A percentile compares a stretch with the other conserved stretches of the same genome.
phyloP scores from a whole-genome alignment of 306 rosid species.

The Cicer yamashitae region DNA sequence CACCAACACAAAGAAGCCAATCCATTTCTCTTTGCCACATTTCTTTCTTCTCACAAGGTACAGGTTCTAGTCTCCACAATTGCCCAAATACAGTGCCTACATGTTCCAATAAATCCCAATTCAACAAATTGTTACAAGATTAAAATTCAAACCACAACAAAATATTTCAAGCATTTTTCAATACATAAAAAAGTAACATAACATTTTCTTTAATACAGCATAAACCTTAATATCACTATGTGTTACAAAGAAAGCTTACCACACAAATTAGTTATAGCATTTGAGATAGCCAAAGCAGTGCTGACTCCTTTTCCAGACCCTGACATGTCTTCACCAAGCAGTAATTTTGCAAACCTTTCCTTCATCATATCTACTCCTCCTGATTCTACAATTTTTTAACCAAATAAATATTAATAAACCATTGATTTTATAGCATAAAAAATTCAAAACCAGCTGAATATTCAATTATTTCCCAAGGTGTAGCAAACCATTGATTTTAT shows the following conservation, averaged over 20 bases:
- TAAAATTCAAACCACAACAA: slow-evolving; percentile 11
- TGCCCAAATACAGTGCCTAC: slow-evolving; percentile 89
- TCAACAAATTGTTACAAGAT: background rate
- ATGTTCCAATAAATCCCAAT: slow-evolving; percentile 34
- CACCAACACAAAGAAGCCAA: slow-evolving; percentile 85
- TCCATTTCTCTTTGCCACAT: slow-evolving; percentile 93
- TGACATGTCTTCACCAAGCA: slow-evolving; percentile 97
- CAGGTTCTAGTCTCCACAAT: slow-evolving; percentile 89
- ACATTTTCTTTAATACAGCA: background rate
- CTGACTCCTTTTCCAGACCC: slow-evolving; percentile 96
- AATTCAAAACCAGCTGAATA: background rate
- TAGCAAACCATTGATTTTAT: background rate
- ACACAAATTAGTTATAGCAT: slow-evolving; percentile 89
- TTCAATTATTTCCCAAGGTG: background rate
- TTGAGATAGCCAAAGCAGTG: slow-evolving; percentile 87
- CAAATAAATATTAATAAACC: slow-evolving; percentile 19
- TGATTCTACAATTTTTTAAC: slow-evolving; percentile 36
- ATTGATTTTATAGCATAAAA: background rate
- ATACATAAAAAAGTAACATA: background rate
- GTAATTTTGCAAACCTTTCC: slow-evolving; percentile 85
- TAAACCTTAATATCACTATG: background rate
- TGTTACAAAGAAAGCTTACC: slow-evolving; percentile 55
- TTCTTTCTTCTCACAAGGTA: slow-evolving; percentile 64
- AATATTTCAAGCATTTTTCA: slow-evolving; percentile 2
- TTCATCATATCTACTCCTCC: slow-evolving; percentile 83